Evolutionary conservation across 495 filamentous ascomycete species (phyloP).

Genomic region (Hapsidospora chrysogenum): DNA sequence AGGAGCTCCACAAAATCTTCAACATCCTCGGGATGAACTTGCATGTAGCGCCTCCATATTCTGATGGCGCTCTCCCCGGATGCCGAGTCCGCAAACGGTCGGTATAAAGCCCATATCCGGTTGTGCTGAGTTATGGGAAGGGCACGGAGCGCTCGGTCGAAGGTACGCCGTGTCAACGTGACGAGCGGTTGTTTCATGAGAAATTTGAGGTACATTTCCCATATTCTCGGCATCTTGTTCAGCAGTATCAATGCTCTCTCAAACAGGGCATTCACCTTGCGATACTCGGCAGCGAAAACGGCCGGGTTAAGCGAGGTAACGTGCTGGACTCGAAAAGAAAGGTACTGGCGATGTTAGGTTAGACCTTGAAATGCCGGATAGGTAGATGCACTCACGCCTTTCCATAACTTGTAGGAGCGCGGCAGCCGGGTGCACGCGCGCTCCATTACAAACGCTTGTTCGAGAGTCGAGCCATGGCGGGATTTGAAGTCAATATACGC

Average conservation of each 20-base stretch:
- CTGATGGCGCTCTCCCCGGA: constrained; percentile 80
- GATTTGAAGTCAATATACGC: constrained; percentile 86
- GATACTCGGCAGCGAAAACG: constrained; percentile 63
- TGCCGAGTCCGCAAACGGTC: constrained; percentile 83
- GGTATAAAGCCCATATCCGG: constrained; percentile 87
- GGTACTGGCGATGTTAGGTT: constrained; percentile 42
- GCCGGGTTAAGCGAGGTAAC: constrained; percentile 71
- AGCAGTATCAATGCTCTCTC: constrained; percentile 86
- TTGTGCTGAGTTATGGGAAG: constrained; percentile 96
- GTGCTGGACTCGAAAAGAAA: constrained; percentile 72
- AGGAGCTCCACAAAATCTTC: constrained; percentile 91
- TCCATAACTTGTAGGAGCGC: constrained; percentile 97
- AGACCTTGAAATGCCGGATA: not conserved
- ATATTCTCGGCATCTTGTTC: constrained; percentile 98
- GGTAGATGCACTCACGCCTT: constrained; percentile 44
- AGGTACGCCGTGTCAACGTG: constrained; percentile 77
- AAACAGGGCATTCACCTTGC: constrained; percentile 90
- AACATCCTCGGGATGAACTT: constrained; percentile 88
- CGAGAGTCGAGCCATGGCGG: constrained; percentile 69
- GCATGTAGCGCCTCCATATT: constrained; percentile 94
- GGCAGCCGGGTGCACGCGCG: constrained; percentile 78
- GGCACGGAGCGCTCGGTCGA: constrained; percentile 85
- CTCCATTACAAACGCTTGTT: constrained; percentile 92
- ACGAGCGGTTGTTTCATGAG: constrained; percentile 80
- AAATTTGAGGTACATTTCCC: constrained; percentile 95